Evolutionary conservation across 345 rosid genomes (phyloP), one percentile per base, ranked within the genome.

Genomic region (Melaleuca alternifolia): DNA sequence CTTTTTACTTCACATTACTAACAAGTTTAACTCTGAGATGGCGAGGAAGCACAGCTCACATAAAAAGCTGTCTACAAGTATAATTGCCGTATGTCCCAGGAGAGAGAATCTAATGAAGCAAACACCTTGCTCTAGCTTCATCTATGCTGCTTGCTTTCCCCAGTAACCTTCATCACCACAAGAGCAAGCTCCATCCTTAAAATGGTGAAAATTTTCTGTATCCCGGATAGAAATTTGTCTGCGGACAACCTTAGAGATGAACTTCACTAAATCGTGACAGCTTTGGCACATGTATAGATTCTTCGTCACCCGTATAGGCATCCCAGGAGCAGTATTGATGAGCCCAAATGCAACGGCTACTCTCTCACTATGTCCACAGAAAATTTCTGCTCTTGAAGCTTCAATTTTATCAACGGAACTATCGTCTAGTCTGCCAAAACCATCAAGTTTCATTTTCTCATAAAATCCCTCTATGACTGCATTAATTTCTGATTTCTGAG

Each of bases 321-420:
- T 94, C 79, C 97, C 95, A 26, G 97, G 97, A 51, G 90, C 91
- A 8, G 96, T 93, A 88, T 93, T 94, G 65, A 94, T 90, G 85
- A 96, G 94, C 65, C 96, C 94, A 82, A 90, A 95, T 26, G 94
- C 97, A 87, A 96, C 90, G 1, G 96, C 99, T 88, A 90, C 87
- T 77, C 93, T 93, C 93, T 96, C 99, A 88, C 99, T 96, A 82
- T 95, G 99, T 79, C 96, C 96, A 85, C 98, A 95, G 86, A 96
- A 93, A 46, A 95, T 92, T 86, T 95, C 95, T 85, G 94, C 94
- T 88, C 93, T 92, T 57, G 96, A 94, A 85, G 89, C 87, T 85
- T 95, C 96, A 79, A 85, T 88, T 85, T 94, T 92, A 85, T 90
- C 91, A 57, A 77, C 86, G 23, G 87, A 90, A 77, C 87, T 89